Percentiles rank a stretch among this genome's conserved stretches.
Evolutionary conservation across 225 moss, liverwort and hornwort species (phyloP).

Genomic region (Marchantia paleacea): DNA sequence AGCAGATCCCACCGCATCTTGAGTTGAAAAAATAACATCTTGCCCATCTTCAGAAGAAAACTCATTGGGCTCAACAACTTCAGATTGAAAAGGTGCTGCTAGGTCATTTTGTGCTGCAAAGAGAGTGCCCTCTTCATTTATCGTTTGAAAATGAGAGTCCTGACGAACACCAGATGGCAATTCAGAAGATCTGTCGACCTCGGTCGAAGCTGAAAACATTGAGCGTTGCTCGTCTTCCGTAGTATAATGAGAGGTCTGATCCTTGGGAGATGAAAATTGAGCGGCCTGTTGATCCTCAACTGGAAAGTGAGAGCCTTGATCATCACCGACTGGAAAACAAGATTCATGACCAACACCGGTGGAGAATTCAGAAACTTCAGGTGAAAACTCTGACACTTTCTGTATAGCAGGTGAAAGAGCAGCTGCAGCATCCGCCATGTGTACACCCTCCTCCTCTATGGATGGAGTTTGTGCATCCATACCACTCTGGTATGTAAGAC

Average conservation of each 20-base stretch:
- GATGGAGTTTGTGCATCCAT: conserved; percentile 1
- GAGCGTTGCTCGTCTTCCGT: too few species aligned
- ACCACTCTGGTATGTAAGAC: background rate
- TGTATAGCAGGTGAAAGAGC: background rate
- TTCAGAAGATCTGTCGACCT: background rate
- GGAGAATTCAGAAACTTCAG: background rate
- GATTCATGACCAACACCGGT: background rate
- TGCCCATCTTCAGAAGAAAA: background rate
- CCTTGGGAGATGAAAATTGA: background rate
- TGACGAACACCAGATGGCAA: background rate
- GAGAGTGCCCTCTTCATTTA: background rate
- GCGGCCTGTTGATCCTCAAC: background rate
- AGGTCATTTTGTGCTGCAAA: background rate
- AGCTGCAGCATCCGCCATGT: background rate
- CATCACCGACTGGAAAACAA: background rate
- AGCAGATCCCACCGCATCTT: background rate
- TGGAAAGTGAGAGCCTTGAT: background rate
- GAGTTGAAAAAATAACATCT: background rate
- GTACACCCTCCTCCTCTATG: background rate
- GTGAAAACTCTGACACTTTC: background rate
- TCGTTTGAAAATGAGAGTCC: background rate
- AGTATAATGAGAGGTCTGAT: background rate
- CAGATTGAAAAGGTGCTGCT: background rate
- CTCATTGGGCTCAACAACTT: background rate
- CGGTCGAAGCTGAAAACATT: too few species aligned